Evolutionary conservation across 2,329 filamentous ascomycete species (phyloP), one percentile per base, ranked within the genome.

Genomic region (Aspergillus latus): DNA sequence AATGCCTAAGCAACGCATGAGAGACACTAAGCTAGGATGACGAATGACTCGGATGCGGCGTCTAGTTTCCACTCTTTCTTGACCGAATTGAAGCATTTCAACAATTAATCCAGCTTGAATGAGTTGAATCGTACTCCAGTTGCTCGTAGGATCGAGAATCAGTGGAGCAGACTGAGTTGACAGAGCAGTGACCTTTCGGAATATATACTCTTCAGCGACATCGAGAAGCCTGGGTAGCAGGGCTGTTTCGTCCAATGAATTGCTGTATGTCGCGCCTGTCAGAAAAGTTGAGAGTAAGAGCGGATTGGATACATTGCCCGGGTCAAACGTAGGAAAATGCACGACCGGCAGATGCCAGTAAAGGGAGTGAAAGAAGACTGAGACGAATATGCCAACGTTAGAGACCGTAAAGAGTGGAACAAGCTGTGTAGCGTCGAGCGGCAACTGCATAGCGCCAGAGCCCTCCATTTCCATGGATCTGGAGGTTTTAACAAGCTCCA

Each of bases 321-420:
- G 68, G 30, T 69, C 63, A 29, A 70, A 69, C 4, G 67, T 69
- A 21, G 68, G 67, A 13, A 67, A 70, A 55, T 70, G 68, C 1
- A 70, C 66, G 10, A 70, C 64, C 0, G 68, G 68, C 6, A 70
- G 54, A 43, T 70, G 68, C 68, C 68, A 70, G 49, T 70, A 66
- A 2, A 70, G 59, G n/a, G 68, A 67, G 11, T 69, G 66, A 13
- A 70, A 70, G 52, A 66, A 70, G 0, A 60, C 66, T 3, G 66
- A 65, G 30, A 69, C 64, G 10, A 68, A 70, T 9, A 55, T 44
- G 0, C 66, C 62, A n/a, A 70, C 62, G 36, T 69, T 69, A 0
- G 63, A 62, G 9, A 65, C 59, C 1, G 61, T 64, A 1, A 70
- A 61, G 0, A 70, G 49, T 0, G 65, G 43, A n/a, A 60, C 57